These are phyloP conservation scores for Auxenochlorella pyrenoidosa DNA, from an alignment of 139 green algal species.

Conservation along the genomic window DNA sequence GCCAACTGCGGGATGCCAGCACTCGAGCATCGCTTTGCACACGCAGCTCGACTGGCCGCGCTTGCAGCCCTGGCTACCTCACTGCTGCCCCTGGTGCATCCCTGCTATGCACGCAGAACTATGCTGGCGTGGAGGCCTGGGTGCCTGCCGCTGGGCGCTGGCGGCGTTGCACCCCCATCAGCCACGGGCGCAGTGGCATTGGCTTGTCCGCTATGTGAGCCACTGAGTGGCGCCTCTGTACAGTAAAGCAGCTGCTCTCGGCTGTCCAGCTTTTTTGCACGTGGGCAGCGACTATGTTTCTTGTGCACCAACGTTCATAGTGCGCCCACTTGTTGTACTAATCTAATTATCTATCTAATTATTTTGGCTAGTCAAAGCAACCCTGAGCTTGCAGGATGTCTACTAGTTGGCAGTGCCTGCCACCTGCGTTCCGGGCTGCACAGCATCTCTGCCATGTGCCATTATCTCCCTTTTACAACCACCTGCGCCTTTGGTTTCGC, in stretches of 20 bases:
- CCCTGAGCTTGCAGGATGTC: too few relatives aligned
- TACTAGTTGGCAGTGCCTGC: neutral
- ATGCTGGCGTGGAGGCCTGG: slow-evolving; percentile 8
- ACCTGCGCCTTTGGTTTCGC: neutral
- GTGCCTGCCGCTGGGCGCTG: slow-evolving; percentile 49
- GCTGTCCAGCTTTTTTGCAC: too few relatives aligned
- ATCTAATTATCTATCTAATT: too few relatives aligned
- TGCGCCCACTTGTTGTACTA: too few relatives aligned
- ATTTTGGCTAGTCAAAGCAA: too few relatives aligned
- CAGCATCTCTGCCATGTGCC: neutral
- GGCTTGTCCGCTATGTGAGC: slow-evolving; percentile 51
- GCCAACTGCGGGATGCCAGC: too few relatives aligned
- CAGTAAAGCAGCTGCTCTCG: too few relatives aligned
- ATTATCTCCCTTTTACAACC: neutral
- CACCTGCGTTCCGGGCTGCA: too few relatives aligned
- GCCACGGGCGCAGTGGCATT: slow-evolving; percentile 59
- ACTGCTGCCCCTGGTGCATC: too few relatives aligned
- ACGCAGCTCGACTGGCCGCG: neutral
- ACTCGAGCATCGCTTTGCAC: too few relatives aligned
- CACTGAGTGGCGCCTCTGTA: slow-evolving; percentile 58
- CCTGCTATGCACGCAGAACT: neutral
- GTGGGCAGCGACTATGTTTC: too few relatives aligned
- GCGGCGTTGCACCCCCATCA: slow-evolving; percentile 49
- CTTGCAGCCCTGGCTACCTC: neutral
- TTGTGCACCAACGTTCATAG: too few relatives aligned